Base-by-base conservation (phyloP, 768 basidiomycete genomes). In the Boletales sp. region DNA sequence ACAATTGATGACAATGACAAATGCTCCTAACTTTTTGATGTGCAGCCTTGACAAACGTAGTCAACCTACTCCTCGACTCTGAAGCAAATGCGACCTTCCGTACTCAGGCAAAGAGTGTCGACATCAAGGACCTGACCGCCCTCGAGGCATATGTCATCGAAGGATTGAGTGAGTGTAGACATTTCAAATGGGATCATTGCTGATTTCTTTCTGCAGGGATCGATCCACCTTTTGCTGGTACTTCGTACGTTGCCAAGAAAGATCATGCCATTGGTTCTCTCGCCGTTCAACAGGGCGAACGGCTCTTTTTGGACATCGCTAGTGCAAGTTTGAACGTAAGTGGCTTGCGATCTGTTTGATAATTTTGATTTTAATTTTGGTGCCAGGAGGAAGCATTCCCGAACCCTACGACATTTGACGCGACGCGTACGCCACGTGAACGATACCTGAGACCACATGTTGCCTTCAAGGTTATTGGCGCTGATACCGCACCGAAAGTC, bases 141-240 rank as follows among this genome's bases (percentile, higher is more conserved):
- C 63, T 91, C 14, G 72, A 77, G 48, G 81, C 78, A 25, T 83
- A 80, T 57, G 78, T 82, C 12, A 73, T 76, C 17, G 90, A 92
- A 63, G 85, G 86, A 13, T 63, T 89, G 52, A 79, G 87, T 88
- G 46, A 57, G 85, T 78, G 0, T 15, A 49, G n/a, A 10, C 33
- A 13, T 41, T 32, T n/a, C 10, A 32, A 5, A 15, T 11, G 25
- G 5, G 41, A 25, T 25, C 12, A 3, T 35, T 50, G 13, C 48
- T 62, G 17, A 63, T 35, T 12, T 17, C 14, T 28, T 8, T 49
- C 2, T 46, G 9, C 46, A 90, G 87, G 89, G 46, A 72, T 88
- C 43, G 83, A 86, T 39, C 87, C 89, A 10, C 77, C 83, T 4
- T 83, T 90, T 72, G 77, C 75, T 47, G 87, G 89, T 48, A 78